Evolutionary conservation across 1,284 basidiomycete genomes (phyloP).

Genomic region (Trametes pubescens): DNA sequence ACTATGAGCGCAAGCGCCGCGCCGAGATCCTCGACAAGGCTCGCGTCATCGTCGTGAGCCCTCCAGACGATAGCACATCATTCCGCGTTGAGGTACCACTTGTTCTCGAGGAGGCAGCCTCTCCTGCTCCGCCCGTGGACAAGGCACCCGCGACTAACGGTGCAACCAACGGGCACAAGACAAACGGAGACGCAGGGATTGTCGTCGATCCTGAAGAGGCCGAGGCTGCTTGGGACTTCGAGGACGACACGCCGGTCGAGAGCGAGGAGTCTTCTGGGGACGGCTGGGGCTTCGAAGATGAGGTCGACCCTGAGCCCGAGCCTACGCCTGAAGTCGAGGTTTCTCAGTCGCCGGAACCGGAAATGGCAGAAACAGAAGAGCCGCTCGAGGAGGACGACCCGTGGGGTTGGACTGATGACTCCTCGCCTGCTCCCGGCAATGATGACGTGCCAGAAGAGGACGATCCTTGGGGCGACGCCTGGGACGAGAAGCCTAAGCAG

Average conservation of each 20-base stretch:
- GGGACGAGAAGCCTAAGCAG: conserved; percentile 54
- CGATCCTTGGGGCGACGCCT: conserved; percentile 64
- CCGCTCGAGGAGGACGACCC: conserved; percentile 53
- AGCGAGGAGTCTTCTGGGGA: conserved; percentile 27
- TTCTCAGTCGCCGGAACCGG: conserved; percentile 26
- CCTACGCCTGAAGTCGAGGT: conserved; percentile 29
- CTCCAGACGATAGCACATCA: conserved; percentile 38
- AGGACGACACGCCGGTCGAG: conserved; percentile 35
- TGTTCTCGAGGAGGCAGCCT: conserved; percentile 16
- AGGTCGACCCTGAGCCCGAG: conserved; percentile 42
- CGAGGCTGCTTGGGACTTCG: conserved; percentile 48
- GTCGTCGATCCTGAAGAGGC: conserved; percentile 36
- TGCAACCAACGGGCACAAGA: conserved; percentile 27
- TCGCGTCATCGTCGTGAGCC: conserved; percentile 55
- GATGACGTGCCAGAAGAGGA: conserved; percentile 42
- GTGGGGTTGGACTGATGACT: conserved; percentile 74
- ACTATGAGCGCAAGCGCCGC: conserved; percentile 78
- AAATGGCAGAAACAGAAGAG: conserved; percentile 36
- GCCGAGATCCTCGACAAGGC: conserved; percentile 66
- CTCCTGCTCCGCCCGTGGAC: conserved; percentile 35
- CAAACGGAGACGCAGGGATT: conserved; percentile 40
- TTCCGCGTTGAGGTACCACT: conserved; percentile 48
- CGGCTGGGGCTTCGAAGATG: conserved; percentile 69
- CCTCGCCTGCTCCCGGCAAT: conserved; percentile 37
- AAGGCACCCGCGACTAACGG: conserved; percentile 24